phyloP scores from a whole-genome alignment of 139 green algal genomes.

The Parachlorella kessleri region DNA sequence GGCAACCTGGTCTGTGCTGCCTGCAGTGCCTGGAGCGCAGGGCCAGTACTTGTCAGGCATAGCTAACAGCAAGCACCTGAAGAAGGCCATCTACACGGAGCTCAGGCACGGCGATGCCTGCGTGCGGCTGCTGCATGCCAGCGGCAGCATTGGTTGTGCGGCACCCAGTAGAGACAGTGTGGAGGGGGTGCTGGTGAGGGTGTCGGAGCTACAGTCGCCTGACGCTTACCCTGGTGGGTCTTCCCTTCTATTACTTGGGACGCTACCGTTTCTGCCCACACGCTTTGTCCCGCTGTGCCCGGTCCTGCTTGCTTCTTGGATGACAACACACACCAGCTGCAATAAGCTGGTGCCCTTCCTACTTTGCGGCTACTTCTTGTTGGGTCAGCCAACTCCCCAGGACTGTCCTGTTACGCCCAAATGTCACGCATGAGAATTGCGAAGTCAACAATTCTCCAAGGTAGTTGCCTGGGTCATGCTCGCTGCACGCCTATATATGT shows the following conservation, averaged over 20 bases:
- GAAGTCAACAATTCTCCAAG: no score
- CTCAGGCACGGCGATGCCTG: constrained; percentile 23
- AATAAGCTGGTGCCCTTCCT: no score
- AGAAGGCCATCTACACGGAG: constrained; percentile 40
- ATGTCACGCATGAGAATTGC: no score
- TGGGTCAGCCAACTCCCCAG: no score
- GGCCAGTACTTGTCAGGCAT: not conserved
- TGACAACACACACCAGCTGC: no score
- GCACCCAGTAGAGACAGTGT: not conserved
- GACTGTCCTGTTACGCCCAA: no score
- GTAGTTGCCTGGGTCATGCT: no score
- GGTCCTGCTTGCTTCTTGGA: not conserved
- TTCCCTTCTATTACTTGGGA: no score
- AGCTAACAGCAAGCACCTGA: constrained; percentile 13
- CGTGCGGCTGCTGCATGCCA: constrained; percentile 48
- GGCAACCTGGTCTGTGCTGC: no score
- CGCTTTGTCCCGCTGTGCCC: not conserved
- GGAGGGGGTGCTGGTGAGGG: constrained; percentile 16
- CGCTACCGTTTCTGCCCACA: not conserved
- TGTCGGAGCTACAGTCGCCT: not conserved
- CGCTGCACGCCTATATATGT: no score
- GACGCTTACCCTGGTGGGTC: constrained; percentile 10
- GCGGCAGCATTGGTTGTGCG: constrained; percentile 43
- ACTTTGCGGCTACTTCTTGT: not conserved
- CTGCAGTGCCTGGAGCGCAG: no score